Conservation (phyloP, 2,329 filamentous ascomycete species). For the Hypoxylon sp. region DNA sequence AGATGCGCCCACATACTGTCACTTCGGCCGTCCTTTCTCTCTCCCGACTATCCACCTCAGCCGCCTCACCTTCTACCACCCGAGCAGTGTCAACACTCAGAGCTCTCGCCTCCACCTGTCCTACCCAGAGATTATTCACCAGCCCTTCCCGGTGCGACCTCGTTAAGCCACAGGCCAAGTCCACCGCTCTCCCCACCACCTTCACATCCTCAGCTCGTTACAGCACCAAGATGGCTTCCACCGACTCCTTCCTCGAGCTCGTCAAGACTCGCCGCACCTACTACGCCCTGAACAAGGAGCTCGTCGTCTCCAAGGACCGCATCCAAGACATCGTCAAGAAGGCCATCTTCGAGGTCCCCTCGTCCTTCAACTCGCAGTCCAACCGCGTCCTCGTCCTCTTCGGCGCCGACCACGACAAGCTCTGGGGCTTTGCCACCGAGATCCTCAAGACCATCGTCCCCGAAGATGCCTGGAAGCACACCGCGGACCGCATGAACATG, state of each 20-base stretch:
- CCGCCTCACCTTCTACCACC: conserved; percentile 4
- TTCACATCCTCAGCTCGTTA: conserved; percentile 19
- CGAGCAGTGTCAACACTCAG: conserved; percentile 12
- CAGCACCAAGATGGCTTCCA: conserved; percentile 52
- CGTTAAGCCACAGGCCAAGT: conserved; percentile 13
- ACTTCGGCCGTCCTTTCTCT: conserved; percentile 39
- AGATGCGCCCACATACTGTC: conserved; percentile 42
- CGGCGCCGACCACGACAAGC: conserved; percentile 82
- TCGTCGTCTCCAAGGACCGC: conserved; percentile 63
- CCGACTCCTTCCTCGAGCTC: conserved; percentile 66
- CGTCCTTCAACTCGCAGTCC: conserved; percentile 88
- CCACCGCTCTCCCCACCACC: not conserved
- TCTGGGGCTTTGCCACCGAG: conserved; percentile 79
- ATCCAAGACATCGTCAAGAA: conserved; percentile 71
- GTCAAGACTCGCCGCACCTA: conserved; percentile 72
- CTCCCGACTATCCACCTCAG: conserved; percentile 31
- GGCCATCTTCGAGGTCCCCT: conserved; percentile 74
- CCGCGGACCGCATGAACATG: conserved; percentile 49
- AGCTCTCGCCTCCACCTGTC: conserved; percentile 25
- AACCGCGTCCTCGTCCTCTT: conserved; percentile 81
- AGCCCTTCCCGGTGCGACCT: conserved; percentile 26
- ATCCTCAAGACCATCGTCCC: conserved; percentile 74
- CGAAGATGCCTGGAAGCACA: conserved; percentile 66
- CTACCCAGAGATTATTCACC: conserved; percentile 37
- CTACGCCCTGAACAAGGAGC: conserved; percentile 72